Evolutionary conservation across 257 asterid species (phyloP).

Genomic region (Sherardia arvensis): DNA sequence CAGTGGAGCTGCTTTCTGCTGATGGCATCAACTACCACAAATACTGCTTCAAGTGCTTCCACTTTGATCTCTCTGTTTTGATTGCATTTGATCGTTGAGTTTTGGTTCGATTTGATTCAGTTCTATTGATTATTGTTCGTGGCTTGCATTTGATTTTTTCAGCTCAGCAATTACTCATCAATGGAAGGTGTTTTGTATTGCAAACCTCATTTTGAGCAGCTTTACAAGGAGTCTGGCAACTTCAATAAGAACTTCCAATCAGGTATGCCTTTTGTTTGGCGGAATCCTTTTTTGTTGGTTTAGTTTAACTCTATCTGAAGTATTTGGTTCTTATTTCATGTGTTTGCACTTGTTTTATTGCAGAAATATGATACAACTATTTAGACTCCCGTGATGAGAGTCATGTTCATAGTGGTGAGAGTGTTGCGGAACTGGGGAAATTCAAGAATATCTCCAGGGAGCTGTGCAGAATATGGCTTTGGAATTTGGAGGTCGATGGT

Average conservation of each 20-base stretch:
- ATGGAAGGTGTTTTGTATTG: constrained; percentile 95
- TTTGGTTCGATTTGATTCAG: too few species aligned
- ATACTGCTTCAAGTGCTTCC: constrained; percentile 85
- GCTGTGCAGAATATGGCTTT: too few species aligned
- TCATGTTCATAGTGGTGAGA: too few species aligned
- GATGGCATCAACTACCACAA: constrained; percentile 81
- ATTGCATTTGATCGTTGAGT: background rate
- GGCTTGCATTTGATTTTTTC: constrained; percentile 12
- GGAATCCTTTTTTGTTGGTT: background rate
- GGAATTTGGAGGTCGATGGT: too few species aligned
- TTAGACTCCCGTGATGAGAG: too few species aligned
- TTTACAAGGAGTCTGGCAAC: constrained; percentile 82
- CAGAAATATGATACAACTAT: too few species aligned
- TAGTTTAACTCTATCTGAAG: background rate
- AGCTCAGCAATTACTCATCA: constrained; percentile 86
- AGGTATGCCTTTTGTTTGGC: constrained; percentile 33
- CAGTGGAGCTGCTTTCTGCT: constrained; percentile 92
- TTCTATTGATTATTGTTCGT: background rate
- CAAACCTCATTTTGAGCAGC: constrained; percentile 93
- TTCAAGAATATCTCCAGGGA: too few species aligned
- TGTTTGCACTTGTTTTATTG: too few species aligned
- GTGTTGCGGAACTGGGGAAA: too few species aligned
- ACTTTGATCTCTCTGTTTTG: constrained; percentile 3
- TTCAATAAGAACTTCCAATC: constrained; percentile 85
- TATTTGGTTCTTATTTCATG: too few species aligned